Conservation (phyloP, 2,329 filamentous ascomycete species). For the Myriosclerotinia scirpicola region DNA sequence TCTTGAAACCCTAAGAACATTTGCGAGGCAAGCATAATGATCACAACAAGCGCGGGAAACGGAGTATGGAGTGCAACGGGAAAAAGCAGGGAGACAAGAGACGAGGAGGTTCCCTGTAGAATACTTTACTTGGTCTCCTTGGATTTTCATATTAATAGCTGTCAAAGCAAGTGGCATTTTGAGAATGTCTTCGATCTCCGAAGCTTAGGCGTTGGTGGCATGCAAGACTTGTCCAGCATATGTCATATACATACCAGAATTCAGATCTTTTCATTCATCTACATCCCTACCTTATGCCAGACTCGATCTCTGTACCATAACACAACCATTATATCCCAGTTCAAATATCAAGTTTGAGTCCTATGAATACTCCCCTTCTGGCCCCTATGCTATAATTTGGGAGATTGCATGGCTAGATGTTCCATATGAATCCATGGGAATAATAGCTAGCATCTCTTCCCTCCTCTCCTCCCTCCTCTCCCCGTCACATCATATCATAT, state of each 20-base stretch:
- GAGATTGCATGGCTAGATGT: too few relatives aligned
- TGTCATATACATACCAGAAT: not conserved
- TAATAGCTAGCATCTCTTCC: not conserved
- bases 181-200: not conserved
- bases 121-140: not conserved
- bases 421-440: too few relatives aligned
- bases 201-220: not conserved
- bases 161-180: too few relatives aligned
- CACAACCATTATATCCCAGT: too few relatives aligned
- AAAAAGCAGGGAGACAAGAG: not conserved
- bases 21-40: not conserved
- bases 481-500: too few relatives aligned
- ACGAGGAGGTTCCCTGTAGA: not conserved
- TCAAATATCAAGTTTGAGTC: too few relatives aligned
- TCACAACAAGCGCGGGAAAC: not conserved
- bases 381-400: too few relatives aligned
- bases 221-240: not conserved
- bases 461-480: too few relatives aligned
- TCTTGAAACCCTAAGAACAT: not conserved
- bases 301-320: too few relatives aligned
- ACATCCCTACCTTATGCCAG: too few relatives aligned
- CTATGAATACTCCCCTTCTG: too few relatives aligned
- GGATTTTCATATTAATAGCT: not conserved
- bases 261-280: not conserved
- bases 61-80: conserved; percentile 9